Evolutionary conservation across 306 rosid species (phyloP).

Genomic region (Rosa rugosa): DNA sequence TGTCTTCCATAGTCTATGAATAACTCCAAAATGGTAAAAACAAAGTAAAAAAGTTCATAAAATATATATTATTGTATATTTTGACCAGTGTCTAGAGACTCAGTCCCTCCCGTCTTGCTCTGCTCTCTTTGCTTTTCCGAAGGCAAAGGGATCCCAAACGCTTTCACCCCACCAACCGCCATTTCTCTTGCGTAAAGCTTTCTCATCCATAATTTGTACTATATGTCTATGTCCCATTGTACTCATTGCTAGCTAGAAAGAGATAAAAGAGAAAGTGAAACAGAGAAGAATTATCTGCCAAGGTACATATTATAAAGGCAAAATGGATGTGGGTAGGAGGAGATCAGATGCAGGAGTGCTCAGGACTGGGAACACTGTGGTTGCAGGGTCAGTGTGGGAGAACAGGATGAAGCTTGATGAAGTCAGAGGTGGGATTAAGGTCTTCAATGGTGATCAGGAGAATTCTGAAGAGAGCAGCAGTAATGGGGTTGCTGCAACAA

Average conservation of each 20-base stretch:
- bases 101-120: constrained; percentile 8
- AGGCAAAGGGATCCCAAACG: constrained; percentile 59
- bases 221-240: constrained; percentile 36
- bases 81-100: not conserved
- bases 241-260: constrained; percentile 18
- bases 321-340: constrained; percentile 54
- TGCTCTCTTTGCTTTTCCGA: constrained; percentile 37
- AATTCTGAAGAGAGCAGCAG: constrained; percentile 23
- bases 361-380: constrained; percentile 36
- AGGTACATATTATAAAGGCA: not conserved
- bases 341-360: constrained; percentile 19
- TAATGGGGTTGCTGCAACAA: constrained; percentile 10
- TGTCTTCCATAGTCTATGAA: not conserved
- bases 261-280: not conserved
- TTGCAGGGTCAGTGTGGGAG: constrained; percentile 87
- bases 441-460: constrained; percentile 56
- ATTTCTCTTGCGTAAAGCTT: constrained; percentile 60
- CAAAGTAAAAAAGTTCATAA: not conserved
- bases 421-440: constrained; percentile 75
- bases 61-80: not conserved
- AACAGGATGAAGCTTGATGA: constrained; percentile 79
- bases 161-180: constrained; percentile 61
- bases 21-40: not conserved
- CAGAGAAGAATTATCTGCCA: not conserved
- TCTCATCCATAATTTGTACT: constrained; percentile 30